phyloP scores from a whole-genome alignment of 1,284 basidiomycete species.

The Austroboletus niveus region DNA sequence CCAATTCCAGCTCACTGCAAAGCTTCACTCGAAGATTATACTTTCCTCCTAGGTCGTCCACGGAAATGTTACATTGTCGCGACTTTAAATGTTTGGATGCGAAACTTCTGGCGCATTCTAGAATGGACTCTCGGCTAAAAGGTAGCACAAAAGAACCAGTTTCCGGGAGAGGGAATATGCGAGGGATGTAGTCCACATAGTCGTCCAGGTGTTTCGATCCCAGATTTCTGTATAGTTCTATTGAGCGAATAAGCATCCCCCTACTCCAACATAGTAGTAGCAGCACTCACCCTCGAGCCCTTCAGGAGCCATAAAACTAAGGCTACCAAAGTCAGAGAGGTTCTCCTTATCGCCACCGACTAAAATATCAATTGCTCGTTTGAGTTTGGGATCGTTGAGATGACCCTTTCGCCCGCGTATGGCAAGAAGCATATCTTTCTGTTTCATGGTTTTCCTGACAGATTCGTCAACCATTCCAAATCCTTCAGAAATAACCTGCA shows the following conservation, averaged over 20 bases:
- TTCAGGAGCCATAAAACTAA: neutral
- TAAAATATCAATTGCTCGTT: neutral
- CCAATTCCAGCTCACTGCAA: conserved; percentile 2
- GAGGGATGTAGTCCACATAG: neutral
- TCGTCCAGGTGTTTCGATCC: neutral
- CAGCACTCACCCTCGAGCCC: neutral
- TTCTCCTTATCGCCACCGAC: neutral
- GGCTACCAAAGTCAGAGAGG: neutral
- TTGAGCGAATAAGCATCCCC: neutral
- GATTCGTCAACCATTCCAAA: conserved; percentile 13
- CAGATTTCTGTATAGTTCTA: neutral
- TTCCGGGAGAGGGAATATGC: neutral
- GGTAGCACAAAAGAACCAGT: neutral
- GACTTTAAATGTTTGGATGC: conserved; percentile 11
- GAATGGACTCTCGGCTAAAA: neutral
- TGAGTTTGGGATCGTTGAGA: neutral
- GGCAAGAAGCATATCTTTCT: conserved; percentile 20
- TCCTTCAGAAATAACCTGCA: conserved; percentile 18
- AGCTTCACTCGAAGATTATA: conserved; percentile 4
- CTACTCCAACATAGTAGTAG: neutral
- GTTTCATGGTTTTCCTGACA: conserved; percentile 14
- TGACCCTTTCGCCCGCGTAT: neutral
- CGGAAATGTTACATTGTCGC: conserved; percentile 1
- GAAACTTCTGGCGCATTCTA: neutral
- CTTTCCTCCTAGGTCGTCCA: neutral